These are phyloP conservation scores for Diatrype stigma DNA, from an alignment of 2,329 filamentous ascomycete species.

Conservation along the genomic window DNA sequence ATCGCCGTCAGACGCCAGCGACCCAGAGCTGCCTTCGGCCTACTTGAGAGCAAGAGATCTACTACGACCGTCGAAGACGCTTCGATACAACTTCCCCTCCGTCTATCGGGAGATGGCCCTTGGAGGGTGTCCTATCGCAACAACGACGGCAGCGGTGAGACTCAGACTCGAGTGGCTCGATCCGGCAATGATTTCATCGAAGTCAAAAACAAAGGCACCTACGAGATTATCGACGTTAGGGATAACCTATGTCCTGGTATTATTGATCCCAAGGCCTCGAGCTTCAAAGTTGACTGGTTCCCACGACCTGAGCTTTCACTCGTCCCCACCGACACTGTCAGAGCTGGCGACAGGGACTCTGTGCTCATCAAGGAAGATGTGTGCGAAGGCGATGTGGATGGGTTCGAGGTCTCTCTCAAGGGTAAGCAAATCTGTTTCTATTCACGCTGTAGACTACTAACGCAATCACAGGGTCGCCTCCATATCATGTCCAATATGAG, in stretches of 20 bases:
- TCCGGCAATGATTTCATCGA: constrained; percentile 64
- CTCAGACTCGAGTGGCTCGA: constrained; percentile 21
- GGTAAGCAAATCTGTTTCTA: constrained; percentile 47
- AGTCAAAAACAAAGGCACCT: constrained; percentile 66
- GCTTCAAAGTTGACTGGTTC: constrained; percentile 82
- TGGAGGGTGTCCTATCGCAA: constrained; percentile 80
- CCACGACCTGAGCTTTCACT: constrained; percentile 70
- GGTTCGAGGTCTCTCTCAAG: constrained; percentile 73
- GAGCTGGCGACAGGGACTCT: constrained; percentile 38
- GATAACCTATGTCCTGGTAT: constrained; percentile 80
- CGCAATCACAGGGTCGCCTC: constrained; percentile 58
- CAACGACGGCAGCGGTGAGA: constrained; percentile 45
- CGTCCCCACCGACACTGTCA: constrained; percentile 60
- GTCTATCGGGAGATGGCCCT: constrained; percentile 78
- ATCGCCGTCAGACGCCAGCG: constrained; percentile 85
- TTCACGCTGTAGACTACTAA: constrained; percentile 25
- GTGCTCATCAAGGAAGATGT: constrained; percentile 73
- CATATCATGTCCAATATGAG: constrained; percentile 80
- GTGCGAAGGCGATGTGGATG: constrained; percentile 92
- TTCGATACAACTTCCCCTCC: constrained; percentile 70
- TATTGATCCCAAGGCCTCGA: constrained; percentile 68
- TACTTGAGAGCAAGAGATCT: constrained; percentile 73
- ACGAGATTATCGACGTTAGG: constrained; percentile 71
- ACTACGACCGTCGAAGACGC: constrained; percentile 75
- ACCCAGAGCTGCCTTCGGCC: constrained; percentile 80